A percentile compares a stretch with the other conserved stretches of the same genome.
phyloP scores from a whole-genome alignment of 176 grass and related monocot species.

The Triticum timopheevii region DNA sequence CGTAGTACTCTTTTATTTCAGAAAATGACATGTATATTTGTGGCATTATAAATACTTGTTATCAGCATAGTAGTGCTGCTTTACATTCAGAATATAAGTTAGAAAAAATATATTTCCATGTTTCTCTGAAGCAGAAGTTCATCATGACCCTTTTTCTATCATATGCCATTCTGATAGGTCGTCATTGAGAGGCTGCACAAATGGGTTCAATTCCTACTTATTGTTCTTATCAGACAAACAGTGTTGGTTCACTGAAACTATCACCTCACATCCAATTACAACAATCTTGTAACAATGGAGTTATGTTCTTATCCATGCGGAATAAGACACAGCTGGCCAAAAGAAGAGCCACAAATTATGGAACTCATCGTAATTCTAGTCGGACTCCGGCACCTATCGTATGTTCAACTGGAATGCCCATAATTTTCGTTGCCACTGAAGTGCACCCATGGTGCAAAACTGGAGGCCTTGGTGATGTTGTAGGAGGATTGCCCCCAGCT shows the following conservation, averaged over 20 bases:
- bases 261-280: constrained; percentile 36
- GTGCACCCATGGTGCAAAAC: constrained; percentile 71
- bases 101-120: not conserved
- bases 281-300: constrained; percentile 9
- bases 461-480: constrained; percentile 78
- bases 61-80: not conserved
- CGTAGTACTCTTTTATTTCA: not conserved
- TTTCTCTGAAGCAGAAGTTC: constrained; percentile 14
- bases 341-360: constrained; percentile 24
- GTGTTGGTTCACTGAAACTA: constrained; percentile 21
- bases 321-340: constrained; percentile 9
- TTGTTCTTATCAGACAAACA: constrained; percentile 34
- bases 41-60: constrained; percentile 1
- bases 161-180: constrained; percentile 36
- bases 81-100: not conserved
- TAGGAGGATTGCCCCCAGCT: constrained; percentile 60
- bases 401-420: constrained; percentile 54
- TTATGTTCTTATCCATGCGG: constrained; percentile 11
- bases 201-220: constrained; percentile 33
- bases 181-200: constrained; percentile 31
- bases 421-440: constrained; percentile 60
- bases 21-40: not conserved
- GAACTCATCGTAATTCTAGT: constrained; percentile 11
- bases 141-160: not conserved
- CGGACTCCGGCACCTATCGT: constrained; percentile 24